Percentiles rank a stretch among this genome's conserved stretches.
Evolutionary conservation across 2,329 filamentous ascomycete genomes (phyloP).

Genomic region (Lachnellula hyalina): DNA sequence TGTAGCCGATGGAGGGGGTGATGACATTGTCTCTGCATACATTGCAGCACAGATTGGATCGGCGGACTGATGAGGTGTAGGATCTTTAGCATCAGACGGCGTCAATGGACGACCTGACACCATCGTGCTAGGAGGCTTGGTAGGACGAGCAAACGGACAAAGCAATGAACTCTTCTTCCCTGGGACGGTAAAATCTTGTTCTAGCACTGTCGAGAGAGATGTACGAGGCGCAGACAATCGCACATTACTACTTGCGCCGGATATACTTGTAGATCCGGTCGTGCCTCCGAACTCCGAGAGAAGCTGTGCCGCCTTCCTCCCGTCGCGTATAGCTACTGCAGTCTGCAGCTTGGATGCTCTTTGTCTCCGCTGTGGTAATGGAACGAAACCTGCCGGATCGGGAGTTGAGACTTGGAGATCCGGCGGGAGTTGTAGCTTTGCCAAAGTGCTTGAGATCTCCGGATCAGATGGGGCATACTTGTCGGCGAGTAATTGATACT

Average conservation of each 20-base stretch:
- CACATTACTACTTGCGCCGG: conserved; percentile 34
- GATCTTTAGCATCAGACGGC: conserved; percentile 33
- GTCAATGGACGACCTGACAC: conserved; percentile 23
- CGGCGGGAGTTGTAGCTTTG: conserved; percentile 61
- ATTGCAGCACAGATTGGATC: conserved; percentile 62
- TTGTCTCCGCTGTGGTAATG: conserved; percentile 26
- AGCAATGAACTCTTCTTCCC: conserved; percentile 74
- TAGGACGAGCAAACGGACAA: conserved; percentile 65
- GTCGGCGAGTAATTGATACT: conserved; percentile 62
- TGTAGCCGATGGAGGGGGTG: conserved; percentile 41
- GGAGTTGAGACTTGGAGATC: conserved; percentile 29
- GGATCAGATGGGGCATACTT: conserved; percentile 61
- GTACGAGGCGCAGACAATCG: conserved; percentile 42
- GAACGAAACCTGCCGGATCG: conserved; percentile 27
- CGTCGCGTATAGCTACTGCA: conserved; percentile 59
- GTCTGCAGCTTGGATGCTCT: conserved; percentile 48
- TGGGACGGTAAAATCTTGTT: conserved; percentile 85
- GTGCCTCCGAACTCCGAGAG: conserved; percentile 43
- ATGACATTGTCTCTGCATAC: conserved; percentile 50
- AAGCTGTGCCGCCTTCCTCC: conserved; percentile 52
- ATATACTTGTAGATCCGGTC: conserved; percentile 41
- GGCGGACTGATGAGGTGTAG: conserved; percentile 43
- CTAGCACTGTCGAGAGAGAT: conserved; percentile 61
- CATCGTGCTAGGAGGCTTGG: conserved; percentile 19
- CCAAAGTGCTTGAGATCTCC: conserved; percentile 61